Conservation (phyloP, 1,139 yeast species). For the Komagataea norvegica region DNA sequence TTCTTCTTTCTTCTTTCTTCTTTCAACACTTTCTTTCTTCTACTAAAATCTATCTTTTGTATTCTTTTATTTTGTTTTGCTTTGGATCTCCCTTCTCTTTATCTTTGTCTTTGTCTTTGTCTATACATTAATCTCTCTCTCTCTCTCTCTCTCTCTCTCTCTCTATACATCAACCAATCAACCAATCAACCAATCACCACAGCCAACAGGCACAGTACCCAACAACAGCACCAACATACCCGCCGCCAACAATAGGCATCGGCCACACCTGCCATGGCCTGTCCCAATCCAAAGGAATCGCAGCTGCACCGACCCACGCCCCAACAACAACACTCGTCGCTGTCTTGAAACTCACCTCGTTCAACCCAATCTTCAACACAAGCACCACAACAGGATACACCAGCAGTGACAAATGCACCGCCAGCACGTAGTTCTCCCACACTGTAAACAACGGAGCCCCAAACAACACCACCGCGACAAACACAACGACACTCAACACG, state of each 20-base stretch:
- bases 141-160: too few species aligned
- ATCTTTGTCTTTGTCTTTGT: too few species aligned
- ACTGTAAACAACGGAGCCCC: constrained; percentile 78
- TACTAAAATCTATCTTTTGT: too few species aligned
- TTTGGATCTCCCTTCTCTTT: too few species aligned
- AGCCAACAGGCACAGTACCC: constrained; percentile 40
- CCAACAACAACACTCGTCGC: constrained; percentile 55
- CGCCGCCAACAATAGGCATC: constrained; percentile 80
- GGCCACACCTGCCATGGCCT: constrained; percentile 98
- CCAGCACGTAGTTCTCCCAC: constrained; percentile 56
- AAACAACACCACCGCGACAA: constrained; percentile 42
- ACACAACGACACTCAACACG: constrained; percentile 1
- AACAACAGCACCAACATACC: constrained; percentile 61
- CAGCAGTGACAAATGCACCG: constrained; percentile 62
- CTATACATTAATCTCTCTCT: too few species aligned
- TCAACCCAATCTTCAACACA: constrained; percentile 54
- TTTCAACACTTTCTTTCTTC: too few species aligned
- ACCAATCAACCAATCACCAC: constrained; percentile 1
- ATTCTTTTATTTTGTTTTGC: too few species aligned
- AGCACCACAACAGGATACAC: constrained; percentile 56
- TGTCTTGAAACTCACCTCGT: constrained; percentile 42
- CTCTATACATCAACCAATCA: too few species aligned
- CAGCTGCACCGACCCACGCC: constrained; percentile 90
- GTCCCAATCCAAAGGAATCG: constrained; percentile 97
- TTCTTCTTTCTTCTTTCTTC: too few species aligned